Evolutionary conservation across 2,329 filamentous ascomycete genomes (phyloP).

Genomic region (Venturia effusa): DNA sequence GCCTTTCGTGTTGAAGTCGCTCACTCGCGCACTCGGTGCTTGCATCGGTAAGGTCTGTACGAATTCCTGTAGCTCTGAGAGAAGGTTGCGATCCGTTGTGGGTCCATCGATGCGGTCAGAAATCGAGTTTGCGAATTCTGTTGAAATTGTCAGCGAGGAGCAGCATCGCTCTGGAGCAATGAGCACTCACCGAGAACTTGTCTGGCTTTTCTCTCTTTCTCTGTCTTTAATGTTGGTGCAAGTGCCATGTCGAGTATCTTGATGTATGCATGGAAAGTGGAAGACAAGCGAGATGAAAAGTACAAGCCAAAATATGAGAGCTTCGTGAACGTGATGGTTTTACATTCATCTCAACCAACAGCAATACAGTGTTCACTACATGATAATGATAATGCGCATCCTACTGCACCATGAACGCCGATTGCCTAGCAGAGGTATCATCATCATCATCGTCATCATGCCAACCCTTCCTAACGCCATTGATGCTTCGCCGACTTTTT

Average conservation of each 20-base stretch:
- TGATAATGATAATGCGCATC: background rate
- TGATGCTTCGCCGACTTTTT: background rate
- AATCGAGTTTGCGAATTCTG: conserved; percentile 3
- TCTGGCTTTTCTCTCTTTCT: conserved; percentile 27
- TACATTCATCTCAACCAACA: background rate
- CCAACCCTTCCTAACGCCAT: background rate
- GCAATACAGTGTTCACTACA: background rate
- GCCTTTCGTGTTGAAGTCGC: conserved; percentile 42
- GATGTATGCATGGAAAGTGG: background rate
- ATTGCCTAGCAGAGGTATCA: background rate
- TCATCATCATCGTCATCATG: conserved; percentile 3
- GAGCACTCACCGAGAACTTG: conserved; percentile 20
- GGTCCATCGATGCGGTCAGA: background rate
- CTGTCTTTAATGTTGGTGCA: conserved; percentile 16
- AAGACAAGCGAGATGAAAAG: background rate
- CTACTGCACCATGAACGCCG: background rate
- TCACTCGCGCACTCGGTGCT: background rate
- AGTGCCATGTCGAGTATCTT: conserved; percentile 19
- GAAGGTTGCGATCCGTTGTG: background rate
- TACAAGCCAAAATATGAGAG: background rate
- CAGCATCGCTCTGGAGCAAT: background rate
- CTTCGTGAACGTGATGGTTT: background rate
- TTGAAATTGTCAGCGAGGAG: background rate
- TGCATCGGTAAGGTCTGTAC: background rate
- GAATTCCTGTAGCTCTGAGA: conserved; percentile 6